Evolutionary conservation across 2,329 filamentous ascomycete species (phyloP).

Genomic region (Curvularia lunata): DNA sequence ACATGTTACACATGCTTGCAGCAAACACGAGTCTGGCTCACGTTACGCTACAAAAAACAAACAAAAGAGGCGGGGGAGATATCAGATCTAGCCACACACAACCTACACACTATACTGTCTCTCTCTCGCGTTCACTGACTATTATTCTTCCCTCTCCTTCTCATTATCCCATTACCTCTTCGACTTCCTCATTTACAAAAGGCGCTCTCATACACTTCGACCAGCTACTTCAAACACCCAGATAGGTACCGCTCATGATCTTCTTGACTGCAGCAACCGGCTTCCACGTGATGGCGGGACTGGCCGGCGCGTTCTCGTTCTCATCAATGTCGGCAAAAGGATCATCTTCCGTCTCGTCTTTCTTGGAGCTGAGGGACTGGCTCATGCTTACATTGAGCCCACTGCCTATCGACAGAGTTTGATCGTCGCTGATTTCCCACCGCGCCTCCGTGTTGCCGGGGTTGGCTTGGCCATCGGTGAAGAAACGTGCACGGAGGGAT

Average conservation of each 20-base stretch:
- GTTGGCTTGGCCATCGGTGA: constrained; percentile 72
- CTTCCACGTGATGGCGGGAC: constrained; percentile 41
- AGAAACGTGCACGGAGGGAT: constrained; percentile 83
- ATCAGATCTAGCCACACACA: not conserved
- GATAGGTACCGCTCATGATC: constrained; percentile 48
- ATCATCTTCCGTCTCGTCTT: constrained; percentile 59
- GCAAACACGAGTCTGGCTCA: not conserved
- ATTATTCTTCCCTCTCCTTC: not conserved
- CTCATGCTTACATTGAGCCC: constrained; percentile 64
- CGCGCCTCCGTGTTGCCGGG: constrained; percentile 81
- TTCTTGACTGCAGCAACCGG: constrained; percentile 44
- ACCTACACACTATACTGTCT: not conserved
- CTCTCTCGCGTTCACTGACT: not conserved
- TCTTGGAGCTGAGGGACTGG: constrained; percentile 49
- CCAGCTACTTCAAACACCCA: constrained; percentile 33
- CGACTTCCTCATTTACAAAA: not conserved
- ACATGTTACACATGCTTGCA: not conserved
- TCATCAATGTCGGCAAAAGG: constrained; percentile 73
- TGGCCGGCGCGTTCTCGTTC: constrained; percentile 27
- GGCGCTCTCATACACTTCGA: not conserved
- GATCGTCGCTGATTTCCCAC: constrained; percentile 71
- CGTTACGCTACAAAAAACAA: not conserved
- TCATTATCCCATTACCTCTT: not conserved
- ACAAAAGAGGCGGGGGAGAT: not conserved
- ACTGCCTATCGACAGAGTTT: constrained; percentile 59